A percentile compares a stretch with the other conserved stretches of the same genome.
phyloP scores from a whole-genome alignment of 2,329 filamentous ascomycete genomes.

The Colletotrichum filicis region DNA sequence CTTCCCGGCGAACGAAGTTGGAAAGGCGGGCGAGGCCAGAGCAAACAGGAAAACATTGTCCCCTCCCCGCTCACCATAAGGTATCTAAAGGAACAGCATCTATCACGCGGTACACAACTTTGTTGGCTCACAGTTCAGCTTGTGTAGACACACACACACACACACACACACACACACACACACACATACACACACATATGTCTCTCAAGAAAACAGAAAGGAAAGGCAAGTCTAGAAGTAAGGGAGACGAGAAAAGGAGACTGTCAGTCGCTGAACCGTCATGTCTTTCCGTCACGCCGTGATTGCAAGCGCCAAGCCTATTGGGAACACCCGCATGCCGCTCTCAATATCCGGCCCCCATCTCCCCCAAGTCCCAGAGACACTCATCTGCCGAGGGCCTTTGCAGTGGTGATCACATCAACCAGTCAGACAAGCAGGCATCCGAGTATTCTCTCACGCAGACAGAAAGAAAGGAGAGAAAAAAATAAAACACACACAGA shows the following conservation, averaged over 20 bases:
- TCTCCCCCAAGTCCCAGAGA: not conserved
- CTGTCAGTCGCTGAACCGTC: not conserved
- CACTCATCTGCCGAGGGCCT: not conserved
- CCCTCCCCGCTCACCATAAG: not conserved
- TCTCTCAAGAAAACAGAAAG: not conserved
- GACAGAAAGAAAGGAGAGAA: not conserved
- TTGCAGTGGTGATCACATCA: not conserved
- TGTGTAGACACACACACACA: not conserved
- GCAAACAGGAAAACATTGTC: not conserved
- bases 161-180: not conserved
- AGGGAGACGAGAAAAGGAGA: not conserved
- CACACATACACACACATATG: not conserved
- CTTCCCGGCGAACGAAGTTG: not conserved
- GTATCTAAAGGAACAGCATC: not conserved
- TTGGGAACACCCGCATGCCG: not conserved
- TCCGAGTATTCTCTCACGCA: not conserved
- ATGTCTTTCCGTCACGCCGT: not conserved
- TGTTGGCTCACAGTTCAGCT: not conserved
- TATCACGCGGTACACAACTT: not conserved
- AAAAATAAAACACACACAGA: not conserved
- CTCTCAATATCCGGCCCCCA: constrained; percentile 1
- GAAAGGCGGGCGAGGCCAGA: not conserved
- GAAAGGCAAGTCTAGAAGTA: not conserved
- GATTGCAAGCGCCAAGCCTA: not conserved
- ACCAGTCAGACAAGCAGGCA: not conserved